Conservation (phyloP, 495 filamentous ascomycete species). For the Penicillium alfredii region DNA sequence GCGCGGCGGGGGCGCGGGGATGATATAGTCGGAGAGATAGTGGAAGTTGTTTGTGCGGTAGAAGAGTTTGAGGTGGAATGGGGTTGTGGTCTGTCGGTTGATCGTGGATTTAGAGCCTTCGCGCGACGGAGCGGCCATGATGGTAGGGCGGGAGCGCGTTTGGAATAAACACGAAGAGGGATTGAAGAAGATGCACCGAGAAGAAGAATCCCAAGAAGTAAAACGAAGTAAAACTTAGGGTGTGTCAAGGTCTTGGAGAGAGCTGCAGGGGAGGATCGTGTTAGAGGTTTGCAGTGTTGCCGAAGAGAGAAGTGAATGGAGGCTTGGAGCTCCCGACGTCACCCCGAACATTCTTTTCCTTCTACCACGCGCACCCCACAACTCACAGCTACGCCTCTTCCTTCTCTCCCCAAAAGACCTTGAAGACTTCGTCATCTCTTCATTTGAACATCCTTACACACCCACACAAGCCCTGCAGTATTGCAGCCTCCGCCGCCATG, state of each 20-base stretch:
- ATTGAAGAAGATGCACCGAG: slow-evolving; percentile 4
- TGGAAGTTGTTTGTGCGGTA: slow-evolving; percentile 70
- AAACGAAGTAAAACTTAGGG: no score
- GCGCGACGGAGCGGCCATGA: slow-evolving; percentile 26
- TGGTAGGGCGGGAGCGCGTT: slow-evolving; percentile 4
- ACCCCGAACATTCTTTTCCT: slow-evolving; percentile 14
- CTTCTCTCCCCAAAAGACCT: not conserved
- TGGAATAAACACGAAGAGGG: no score
- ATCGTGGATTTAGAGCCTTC: slow-evolving; percentile 27
- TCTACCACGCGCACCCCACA: slow-evolving; percentile 2
- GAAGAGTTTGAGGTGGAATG: slow-evolving; percentile 88
- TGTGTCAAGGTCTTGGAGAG: no score
- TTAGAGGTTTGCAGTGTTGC: no score
- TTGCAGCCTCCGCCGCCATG: slow-evolving; percentile 49
- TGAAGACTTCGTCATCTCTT: not conserved
- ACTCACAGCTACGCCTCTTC: not conserved
- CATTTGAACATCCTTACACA: not conserved
- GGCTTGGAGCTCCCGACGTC: slow-evolving; percentile 11
- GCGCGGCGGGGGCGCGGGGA: slow-evolving; percentile 12
- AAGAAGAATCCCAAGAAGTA: not conserved
- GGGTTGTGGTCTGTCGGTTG: slow-evolving; percentile 70
- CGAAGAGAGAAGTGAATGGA: slow-evolving; percentile 5
- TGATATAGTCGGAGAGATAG: slow-evolving; percentile 39
- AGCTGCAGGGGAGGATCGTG: no score
- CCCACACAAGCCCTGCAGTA: not conserved